These are phyloP conservation scores for Fusarium sp. DNA, from an alignment of 2,329 filamentous ascomycete genomes.

Conservation along the genomic window DNA sequence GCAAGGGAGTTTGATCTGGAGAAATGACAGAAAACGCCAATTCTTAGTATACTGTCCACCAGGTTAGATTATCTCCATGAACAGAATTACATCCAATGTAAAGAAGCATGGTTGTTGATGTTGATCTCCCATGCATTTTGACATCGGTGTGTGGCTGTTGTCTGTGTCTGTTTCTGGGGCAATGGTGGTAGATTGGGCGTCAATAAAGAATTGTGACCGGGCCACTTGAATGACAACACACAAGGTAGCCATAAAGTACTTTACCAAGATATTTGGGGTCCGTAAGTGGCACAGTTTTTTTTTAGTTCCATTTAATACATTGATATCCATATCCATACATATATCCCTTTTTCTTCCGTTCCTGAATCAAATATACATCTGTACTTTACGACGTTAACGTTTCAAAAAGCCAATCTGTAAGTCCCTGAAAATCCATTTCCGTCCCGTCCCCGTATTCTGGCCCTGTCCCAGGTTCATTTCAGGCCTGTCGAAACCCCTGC, in stretches of 20 bases:
- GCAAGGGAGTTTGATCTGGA: background rate
- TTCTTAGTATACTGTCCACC: background rate
- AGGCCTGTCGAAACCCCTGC: conserved; percentile 37
- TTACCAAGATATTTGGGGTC: background rate
- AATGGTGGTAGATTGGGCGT: conserved; percentile 48
- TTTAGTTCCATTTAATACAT: conserved; percentile 11
- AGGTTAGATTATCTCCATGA: background rate
- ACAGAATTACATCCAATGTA: background rate
- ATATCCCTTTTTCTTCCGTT: conserved; percentile 16
- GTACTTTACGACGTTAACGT: background rate
- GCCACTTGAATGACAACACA: conserved; percentile 43
- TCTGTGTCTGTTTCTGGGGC: conserved; percentile 49
- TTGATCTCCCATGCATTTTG: conserved; percentile 26
- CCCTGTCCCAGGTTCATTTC: conserved; percentile 16
- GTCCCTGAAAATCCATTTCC: conserved; percentile 27
- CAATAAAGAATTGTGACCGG: conserved; percentile 40
- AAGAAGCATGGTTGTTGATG: conserved; percentile 1
- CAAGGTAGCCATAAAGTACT: conserved; percentile 10
- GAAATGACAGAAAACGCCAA: background rate
- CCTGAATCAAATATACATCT: conserved; percentile 9
- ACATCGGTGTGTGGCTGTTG: conserved; percentile 34
- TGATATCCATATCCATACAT: background rate
- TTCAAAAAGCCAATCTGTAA: conserved; percentile 2
- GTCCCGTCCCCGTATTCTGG: conserved; percentile 27
- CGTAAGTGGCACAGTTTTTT: conserved; percentile 26